Conservation (phyloP, 2,329 filamentous ascomycete genomes). For the Hysterium pulicare region DNA sequence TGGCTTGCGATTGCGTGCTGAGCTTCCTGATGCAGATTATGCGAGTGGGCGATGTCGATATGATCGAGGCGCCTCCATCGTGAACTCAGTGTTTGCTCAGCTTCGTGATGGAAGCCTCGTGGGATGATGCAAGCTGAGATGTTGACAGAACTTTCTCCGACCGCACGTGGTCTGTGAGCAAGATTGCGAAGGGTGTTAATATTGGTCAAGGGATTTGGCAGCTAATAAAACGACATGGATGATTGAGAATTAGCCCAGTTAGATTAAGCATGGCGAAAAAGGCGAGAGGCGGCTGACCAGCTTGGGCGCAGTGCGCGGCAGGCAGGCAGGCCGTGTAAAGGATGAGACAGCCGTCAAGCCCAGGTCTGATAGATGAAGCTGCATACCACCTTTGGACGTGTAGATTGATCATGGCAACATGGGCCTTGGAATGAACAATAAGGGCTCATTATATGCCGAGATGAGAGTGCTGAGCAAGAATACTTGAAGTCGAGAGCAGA, state of each 20-base stretch:
- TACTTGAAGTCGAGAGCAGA: not conserved
- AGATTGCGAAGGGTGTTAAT: too few relatives aligned
- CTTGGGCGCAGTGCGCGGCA: not conserved
- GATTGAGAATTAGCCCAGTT: slow-evolving; percentile 1
- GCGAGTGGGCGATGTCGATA: too few relatives aligned
- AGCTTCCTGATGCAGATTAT: not conserved
- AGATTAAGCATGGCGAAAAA: slow-evolving; percentile 8
- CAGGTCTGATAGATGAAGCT: not conserved
- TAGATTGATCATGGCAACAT: too few relatives aligned
- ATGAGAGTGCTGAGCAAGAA: not conserved
- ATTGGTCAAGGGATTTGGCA: slow-evolving; percentile 19
- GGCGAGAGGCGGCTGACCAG: slow-evolving; percentile 1
- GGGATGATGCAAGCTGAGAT: too few relatives aligned
- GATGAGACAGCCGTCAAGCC: not conserved
- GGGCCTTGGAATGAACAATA: not conserved
- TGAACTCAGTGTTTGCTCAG: too few relatives aligned
- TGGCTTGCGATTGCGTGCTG: not conserved
- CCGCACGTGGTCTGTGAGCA: too few relatives aligned
- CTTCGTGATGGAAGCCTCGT: too few relatives aligned
- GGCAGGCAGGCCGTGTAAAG: not conserved
- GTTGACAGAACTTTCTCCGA: too few relatives aligned
- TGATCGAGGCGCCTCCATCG: not conserved
- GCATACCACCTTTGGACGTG: not conserved
- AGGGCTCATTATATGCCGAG: not conserved
- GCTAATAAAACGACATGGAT: slow-evolving; percentile 6